Conservation (phyloP, 352 stramenopile species). For the Hyaloperonospora arabidopsidis region DNA sequence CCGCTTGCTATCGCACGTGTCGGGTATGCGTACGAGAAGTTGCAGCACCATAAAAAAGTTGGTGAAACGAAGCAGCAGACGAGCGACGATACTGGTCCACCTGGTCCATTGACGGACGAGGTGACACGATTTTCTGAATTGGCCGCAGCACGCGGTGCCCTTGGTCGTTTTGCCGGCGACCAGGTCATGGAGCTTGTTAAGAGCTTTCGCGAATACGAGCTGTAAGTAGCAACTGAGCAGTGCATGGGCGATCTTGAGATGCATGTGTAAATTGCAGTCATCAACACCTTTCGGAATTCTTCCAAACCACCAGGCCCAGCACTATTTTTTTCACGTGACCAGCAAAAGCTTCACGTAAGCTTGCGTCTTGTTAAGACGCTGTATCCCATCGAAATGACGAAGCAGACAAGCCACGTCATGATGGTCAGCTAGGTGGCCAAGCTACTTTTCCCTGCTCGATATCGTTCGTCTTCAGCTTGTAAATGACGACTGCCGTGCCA, state of each 20-base stretch:
- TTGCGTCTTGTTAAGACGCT: too few relatives aligned
- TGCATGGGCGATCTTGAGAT: conserved; percentile 4
- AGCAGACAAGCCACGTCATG: neutral
- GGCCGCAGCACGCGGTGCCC: conserved; percentile 48
- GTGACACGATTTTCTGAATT: conserved; percentile 64
- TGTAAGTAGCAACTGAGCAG: conserved; percentile 22
- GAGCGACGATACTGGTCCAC: conserved; percentile 5
- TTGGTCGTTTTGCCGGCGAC: conserved; percentile 77
- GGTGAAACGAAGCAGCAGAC: neutral
- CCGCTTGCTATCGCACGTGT: conserved; percentile 68
- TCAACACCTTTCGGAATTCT: conserved; percentile 7
- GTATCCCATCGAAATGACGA: too few relatives aligned
- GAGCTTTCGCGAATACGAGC: conserved; percentile 44
- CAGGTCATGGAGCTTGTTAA: conserved; percentile 83
- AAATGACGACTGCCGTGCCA: too few relatives aligned
- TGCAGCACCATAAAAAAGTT: conserved; percentile 20
- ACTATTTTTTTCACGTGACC: too few relatives aligned
- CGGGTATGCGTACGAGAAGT: conserved; percentile 26
- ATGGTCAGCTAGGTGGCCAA: too few relatives aligned
- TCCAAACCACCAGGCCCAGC: too few relatives aligned
- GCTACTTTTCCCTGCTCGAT: too few relatives aligned
- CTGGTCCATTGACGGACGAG: conserved; percentile 35
- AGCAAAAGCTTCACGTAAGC: too few relatives aligned
- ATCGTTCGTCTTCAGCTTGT: too few relatives aligned
- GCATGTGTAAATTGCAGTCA: conserved; percentile 6